Evolutionary conservation across 2,329 filamentous ascomycete genomes (phyloP), one percentile per base, ranked within the genome.

Genomic region (Xenosphaeropsis pyriputrescens): DNA sequence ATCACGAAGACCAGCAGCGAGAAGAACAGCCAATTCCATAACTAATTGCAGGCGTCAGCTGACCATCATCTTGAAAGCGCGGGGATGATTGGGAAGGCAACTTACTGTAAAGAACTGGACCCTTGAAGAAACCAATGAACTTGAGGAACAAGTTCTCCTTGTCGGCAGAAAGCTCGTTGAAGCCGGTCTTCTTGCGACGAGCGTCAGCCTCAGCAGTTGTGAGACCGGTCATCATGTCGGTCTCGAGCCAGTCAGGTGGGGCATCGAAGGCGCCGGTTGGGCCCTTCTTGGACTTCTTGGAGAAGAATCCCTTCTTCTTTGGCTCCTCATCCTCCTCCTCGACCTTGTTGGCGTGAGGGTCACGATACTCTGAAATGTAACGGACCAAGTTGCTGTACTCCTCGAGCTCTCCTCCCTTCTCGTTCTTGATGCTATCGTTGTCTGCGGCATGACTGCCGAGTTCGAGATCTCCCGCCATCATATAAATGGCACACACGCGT

Each of bases 31-130:
- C 53, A 82, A 56, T 69, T 85, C 79, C 79, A 85, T 85, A 57
- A 84, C 77, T 78, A 45, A 35, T 26, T 4, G 14, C 29, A 14
- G 29, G 34, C 17, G 38, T 40, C n/a, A n/a, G 18, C 26, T 29
- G 13, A 18, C 15, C 36, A 32, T 37, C 15, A 19, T 36, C 36
- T 16, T 22, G 29, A 29, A 19, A 35, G 14, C 48, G 45, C 48
- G 29, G 18, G 14, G 11, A 17, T 30, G 15, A 34, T 17, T 37
- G 34, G 35, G n/a, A 6, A 37, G 14, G 33, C 43, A 47, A 60
- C 74, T 56, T 68, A 83, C 79, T 77, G 61, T 84, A 85, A 45
- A 84, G 72, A 65, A 85, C 79, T 44, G 79, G 79, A 52, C 79
- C 79, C 48, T 65, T 74, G 70, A 85, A 85, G 65, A 79, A 85